Base-by-base conservation (phyloP, 352 stramenopile species). In the Pythium aphanidermatum region DNA sequence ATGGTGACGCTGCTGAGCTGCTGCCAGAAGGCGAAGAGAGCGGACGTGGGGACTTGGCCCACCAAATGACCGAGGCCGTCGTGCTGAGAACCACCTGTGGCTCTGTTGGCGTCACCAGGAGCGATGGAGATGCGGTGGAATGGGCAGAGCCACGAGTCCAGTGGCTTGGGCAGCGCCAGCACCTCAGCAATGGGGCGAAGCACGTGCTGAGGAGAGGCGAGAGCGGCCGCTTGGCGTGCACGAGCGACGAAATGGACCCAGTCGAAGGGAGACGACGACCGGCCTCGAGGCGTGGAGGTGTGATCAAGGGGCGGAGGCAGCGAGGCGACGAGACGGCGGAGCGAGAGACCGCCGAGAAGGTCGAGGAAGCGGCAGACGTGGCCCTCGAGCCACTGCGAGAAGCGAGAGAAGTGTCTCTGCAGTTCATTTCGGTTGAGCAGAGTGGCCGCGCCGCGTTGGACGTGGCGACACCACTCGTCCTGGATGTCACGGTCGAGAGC, bases 21-120 rank as follows among this genome's bases (percentile, higher is more conserved):
- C 20, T 46, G 46, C 46, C 46, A 53, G 35, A 46, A 53, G n/a
- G 26, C 26, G 14, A 53, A 53, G 4, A 53, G 46, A 25, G 39
- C 35, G 34, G 46, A 40, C 17, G 35, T 21, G 3, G 45, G 34
- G 1, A 52, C 24, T 5, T 7, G 7, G 2, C 25, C 16, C 23
- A 52, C 28, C 33, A 27, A 25, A 0, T 13, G 0, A 16, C 4
- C 16, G 14, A 4, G 27, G n/a, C n/a, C 13, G 12, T 5, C 7
- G 8, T 48, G 20, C 16, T 47, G 8, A 9, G 5, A 21, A 11
- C 13, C 10, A 20, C 29, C 17, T 1, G 4, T 23, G 14, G 12
- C 16, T 12, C 17, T 17, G 16, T 40, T 27, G 4, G 34, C 28
- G 28, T 13, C 28, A 13, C 28, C 13, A 32, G 27, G 21, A 2